phyloP scores from a whole-genome alignment of 768 basidiomycete genomes.

The Trichaptum fuscoviolaceum region DNA sequence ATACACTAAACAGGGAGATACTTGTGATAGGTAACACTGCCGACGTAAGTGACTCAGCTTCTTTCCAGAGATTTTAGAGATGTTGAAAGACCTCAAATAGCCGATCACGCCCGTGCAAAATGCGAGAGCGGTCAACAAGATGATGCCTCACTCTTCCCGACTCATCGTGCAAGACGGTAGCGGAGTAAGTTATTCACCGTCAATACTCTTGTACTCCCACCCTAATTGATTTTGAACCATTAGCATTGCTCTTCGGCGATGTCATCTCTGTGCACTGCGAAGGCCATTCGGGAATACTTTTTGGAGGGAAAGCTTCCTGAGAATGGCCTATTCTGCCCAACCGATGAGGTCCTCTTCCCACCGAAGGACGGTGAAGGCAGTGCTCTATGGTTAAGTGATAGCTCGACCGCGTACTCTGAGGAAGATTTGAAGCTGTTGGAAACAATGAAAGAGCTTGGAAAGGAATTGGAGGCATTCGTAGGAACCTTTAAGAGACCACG shows the following conservation, averaged over 20 bases:
- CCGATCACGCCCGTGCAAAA: constrained; percentile 26
- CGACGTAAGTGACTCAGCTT: neutral
- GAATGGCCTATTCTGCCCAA: constrained; percentile 19
- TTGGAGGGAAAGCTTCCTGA: constrained; percentile 23
- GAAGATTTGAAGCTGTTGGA: constrained; percentile 3
- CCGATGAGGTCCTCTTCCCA: constrained; percentile 19
- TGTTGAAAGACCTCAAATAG: constrained; percentile 9
- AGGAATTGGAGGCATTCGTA: neutral
- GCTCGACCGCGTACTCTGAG: neutral
- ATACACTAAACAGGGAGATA: constrained; percentile 13
- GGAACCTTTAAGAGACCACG: constrained; percentile 1
- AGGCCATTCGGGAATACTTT: constrained; percentile 19
- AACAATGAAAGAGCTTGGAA: neutral
- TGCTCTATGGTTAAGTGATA: neutral
- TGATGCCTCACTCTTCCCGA: constrained; percentile 20
- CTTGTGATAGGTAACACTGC: constrained; percentile 16
- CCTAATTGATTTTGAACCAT: neutral
- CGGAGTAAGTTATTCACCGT: constrained; percentile 17
- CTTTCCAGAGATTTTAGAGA: constrained; percentile 10
- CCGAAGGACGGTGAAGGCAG: neutral
- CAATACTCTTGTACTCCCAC: neutral
- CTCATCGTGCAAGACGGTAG: constrained; percentile 24
- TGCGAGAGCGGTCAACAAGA: constrained; percentile 18
- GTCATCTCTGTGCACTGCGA: constrained; percentile 22
- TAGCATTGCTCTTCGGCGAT: constrained; percentile 21